Evolutionary conservation across 345 rosid species (phyloP), one percentile per base, ranked within the genome.

Genomic region (Aethionema arabicum): DNA sequence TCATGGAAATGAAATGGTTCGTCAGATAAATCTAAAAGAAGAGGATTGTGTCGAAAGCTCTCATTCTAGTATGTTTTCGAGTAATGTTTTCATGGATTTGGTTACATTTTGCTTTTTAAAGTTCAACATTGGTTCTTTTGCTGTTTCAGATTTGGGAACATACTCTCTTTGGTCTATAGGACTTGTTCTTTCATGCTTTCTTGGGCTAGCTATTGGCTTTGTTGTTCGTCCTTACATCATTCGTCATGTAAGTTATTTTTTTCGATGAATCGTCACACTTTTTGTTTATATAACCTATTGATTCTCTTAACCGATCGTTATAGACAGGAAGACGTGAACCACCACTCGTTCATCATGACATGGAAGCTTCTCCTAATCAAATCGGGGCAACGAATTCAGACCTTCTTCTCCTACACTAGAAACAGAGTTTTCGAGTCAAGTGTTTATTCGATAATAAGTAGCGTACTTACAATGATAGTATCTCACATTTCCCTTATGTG

Each of bases 301-400:
- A 11, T 15, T 67, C 38, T 55, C 77, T 79, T 66, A 69, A 76
- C 81, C 70, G 53, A 56, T 68, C 59, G 68, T 36, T 80, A 68
- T 81, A 87, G 95, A 83, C 91, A 83, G 87, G 85, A 76, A 70
- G 78, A 68, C 57, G 54, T 51, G 75, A 65, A 55, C 65, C 81
- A 52, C 72, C 59, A 52, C 62, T 16, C 6, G 30, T 62, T 61
- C 83, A 68, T 66, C 83, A 5, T 8, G 91, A 85, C 83, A 67
- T 83, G 86, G 95, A 85, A 74, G 82, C 83, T 50, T 68, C 83
- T 57, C 87, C 83, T 63, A 80, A 83, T 59, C 85, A 72, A 52
- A 72, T 57, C 53, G 82, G 91, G 65, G 83, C 84, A 78, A 61
- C 80, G 63, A 80, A 72, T 70, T 61, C 78, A 1, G 87, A 83